phyloP scores from a whole-genome alignment of 179 eudicot species.

The Patellifolia procumbens region DNA sequence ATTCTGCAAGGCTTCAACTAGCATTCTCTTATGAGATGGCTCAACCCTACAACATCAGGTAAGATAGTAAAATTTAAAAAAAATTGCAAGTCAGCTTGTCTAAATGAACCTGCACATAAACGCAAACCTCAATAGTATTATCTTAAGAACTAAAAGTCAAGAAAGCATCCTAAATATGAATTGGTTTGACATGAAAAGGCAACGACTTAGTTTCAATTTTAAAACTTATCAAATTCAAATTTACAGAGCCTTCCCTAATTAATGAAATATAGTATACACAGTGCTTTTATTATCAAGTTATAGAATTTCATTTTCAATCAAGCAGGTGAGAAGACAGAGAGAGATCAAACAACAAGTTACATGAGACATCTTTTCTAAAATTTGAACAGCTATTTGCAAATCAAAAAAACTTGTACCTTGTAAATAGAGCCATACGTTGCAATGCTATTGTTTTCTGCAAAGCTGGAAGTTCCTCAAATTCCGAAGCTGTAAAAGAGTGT shows the following conservation, averaged over 20 bases:
- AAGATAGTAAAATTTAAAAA: slow-evolving; percentile 16
- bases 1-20: slow-evolving; percentile 90
- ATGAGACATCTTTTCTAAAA: not conserved
- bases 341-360: not conserved
- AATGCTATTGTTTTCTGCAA: slow-evolving; percentile 77
- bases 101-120: not conserved
- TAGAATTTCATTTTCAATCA: too few species aligned
- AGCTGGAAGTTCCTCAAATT: slow-evolving; percentile 94
- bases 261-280: not conserved
- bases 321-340: not conserved
- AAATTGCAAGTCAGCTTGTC: not conserved
- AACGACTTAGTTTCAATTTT: not conserved
- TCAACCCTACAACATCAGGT: slow-evolving; percentile 65
- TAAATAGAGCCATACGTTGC: slow-evolving; percentile 87
- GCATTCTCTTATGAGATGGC: slow-evolving; percentile 96
- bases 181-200: not conserved
- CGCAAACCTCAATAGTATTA: not conserved
- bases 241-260: not conserved
- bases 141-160: not conserved
- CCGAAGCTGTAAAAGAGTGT: slow-evolving; percentile 92
- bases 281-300: not conserved
- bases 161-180: not conserved
- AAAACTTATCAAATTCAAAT: not conserved
- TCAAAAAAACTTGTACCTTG: slow-evolving; percentile 49
- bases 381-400: not conserved